These are phyloP conservation scores for Polysphondylium violaceum DNA, from an alignment of 78 protist genomes.

Conservation along the genomic window DNA sequence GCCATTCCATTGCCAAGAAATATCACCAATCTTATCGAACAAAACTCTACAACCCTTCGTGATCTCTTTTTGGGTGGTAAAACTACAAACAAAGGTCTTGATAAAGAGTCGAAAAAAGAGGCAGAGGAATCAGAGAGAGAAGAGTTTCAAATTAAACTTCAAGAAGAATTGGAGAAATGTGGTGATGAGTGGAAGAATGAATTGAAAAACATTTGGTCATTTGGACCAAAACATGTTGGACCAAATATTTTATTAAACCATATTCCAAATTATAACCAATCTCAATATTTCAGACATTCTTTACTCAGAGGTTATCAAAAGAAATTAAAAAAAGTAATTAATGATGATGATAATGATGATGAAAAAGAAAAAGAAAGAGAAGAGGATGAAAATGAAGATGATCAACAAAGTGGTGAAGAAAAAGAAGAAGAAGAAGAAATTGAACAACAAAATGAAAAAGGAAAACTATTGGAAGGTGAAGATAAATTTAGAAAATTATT, in stretches of 20 bases:
- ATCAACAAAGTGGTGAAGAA: neutral
- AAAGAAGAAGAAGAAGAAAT: neutral
- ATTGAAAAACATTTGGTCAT: slow-evolving; percentile 79
- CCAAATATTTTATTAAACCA: slow-evolving; percentile 82
- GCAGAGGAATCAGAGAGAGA: slow-evolving; percentile 63
- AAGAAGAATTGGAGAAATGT: slow-evolving; percentile 42
- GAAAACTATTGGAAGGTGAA: slow-evolving; percentile 29
- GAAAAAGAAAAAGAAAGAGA: neutral
- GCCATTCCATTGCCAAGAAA: slow-evolving; percentile 82
- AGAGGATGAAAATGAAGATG: neutral
- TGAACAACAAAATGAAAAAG: slow-evolving; percentile 1
- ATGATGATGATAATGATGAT: slow-evolving; percentile 3
- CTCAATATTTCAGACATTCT: slow-evolving; percentile 41
- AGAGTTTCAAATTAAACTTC: slow-evolving; percentile 38
- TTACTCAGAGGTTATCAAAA: slow-evolving; percentile 59
- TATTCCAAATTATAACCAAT: slow-evolving; percentile 37
- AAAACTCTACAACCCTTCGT: slow-evolving; percentile 44
- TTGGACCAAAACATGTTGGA: slow-evolving; percentile 85
- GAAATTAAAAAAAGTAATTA: slow-evolving; percentile 34
- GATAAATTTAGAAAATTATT: slow-evolving; percentile 46
- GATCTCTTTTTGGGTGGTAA: slow-evolving; percentile 72
- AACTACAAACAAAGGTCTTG: slow-evolving; percentile 25
- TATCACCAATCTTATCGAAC: slow-evolving; percentile 73
- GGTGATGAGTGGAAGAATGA: slow-evolving; percentile 75
- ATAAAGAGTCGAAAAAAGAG: slow-evolving; percentile 52